Conservation (phyloP, 768 basidiomycete genomes). For the Baorangia bicolor region DNA sequence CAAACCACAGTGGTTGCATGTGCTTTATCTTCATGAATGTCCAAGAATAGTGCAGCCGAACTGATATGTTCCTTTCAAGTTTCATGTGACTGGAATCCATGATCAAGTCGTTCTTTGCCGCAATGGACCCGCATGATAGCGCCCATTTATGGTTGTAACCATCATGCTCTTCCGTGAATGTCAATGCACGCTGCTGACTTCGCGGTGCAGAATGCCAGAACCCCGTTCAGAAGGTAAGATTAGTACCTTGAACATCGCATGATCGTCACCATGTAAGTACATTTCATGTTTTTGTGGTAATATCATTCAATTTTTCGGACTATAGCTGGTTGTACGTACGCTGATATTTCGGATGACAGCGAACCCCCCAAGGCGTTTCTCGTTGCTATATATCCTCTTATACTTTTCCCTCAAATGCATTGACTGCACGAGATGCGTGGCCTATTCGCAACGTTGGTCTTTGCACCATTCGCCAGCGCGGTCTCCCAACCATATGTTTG, state of each 20-base stretch:
- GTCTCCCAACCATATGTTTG: conserved; percentile 48
- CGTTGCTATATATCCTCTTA: conserved; percentile 11
- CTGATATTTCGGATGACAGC: not conserved
- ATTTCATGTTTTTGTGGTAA: too few relatives aligned
- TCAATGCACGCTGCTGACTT: too few relatives aligned
- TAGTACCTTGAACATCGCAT: too few relatives aligned
- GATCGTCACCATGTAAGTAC: too few relatives aligned
- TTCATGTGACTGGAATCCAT: too few relatives aligned
- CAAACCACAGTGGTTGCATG: not conserved
- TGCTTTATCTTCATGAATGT: not conserved
- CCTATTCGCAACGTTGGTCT: not conserved
- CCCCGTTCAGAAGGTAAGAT: too few relatives aligned
- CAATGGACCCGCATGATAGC: too few relatives aligned
- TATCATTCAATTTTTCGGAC: not conserved
- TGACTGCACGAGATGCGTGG: not conserved
- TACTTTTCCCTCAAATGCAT: not conserved
- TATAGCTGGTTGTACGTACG: not conserved
- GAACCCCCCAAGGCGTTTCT: conserved; percentile 32
- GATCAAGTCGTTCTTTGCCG: too few relatives aligned
- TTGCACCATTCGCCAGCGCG: not conserved
- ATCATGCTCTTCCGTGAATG: too few relatives aligned
- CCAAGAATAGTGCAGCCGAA: not conserved
- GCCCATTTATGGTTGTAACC: too few relatives aligned
- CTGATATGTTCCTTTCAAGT: too few relatives aligned
- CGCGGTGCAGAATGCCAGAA: too few relatives aligned